Conservation (phyloP, 225 moss, liverwort and hornwort species). For the Anthoceros angustus region DNA sequence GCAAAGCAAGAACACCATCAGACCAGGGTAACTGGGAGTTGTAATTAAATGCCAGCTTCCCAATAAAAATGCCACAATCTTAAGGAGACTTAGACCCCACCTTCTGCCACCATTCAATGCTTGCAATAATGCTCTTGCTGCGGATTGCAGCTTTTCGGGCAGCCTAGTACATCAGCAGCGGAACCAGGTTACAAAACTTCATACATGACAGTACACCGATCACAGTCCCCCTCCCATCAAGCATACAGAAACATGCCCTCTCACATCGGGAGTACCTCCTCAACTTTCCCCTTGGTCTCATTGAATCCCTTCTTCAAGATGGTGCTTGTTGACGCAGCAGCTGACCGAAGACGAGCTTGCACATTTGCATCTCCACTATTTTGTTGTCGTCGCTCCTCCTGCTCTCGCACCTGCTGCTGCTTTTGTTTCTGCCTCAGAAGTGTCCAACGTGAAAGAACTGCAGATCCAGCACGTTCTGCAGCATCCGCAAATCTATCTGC, state of each 20-base stretch:
- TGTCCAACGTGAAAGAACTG: constrained; percentile 43
- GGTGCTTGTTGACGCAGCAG: constrained; percentile 16
- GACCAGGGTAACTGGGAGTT: neutral
- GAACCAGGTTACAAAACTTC: neutral
- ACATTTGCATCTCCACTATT: constrained; percentile 10
- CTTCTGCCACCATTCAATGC: constrained; percentile 53
- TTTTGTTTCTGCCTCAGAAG: constrained; percentile 31
- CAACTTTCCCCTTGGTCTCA: constrained; percentile 48
- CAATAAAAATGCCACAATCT: too few species aligned
- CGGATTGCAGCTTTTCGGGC: constrained; percentile 46
- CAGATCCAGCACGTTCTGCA: constrained; percentile 54
- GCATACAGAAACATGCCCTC: too few species aligned
- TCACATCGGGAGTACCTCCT: constrained; percentile 26
- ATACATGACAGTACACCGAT: neutral
- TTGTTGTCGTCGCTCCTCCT: neutral
- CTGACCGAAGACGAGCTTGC: constrained; percentile 40
- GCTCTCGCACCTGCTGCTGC: constrained; percentile 17
- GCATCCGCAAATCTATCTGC: constrained; percentile 16
- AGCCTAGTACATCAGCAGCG: constrained; percentile 15
- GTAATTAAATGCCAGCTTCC: too few species aligned
- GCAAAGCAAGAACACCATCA: neutral
- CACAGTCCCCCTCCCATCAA: too few species aligned
- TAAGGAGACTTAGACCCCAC: constrained; percentile 6
- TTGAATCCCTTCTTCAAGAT: constrained; percentile 47
- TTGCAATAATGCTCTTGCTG: constrained; percentile 33